phyloP scores from a whole-genome alignment of 2,329 filamentous ascomycete genomes.

The Clonostachys sp. region DNA sequence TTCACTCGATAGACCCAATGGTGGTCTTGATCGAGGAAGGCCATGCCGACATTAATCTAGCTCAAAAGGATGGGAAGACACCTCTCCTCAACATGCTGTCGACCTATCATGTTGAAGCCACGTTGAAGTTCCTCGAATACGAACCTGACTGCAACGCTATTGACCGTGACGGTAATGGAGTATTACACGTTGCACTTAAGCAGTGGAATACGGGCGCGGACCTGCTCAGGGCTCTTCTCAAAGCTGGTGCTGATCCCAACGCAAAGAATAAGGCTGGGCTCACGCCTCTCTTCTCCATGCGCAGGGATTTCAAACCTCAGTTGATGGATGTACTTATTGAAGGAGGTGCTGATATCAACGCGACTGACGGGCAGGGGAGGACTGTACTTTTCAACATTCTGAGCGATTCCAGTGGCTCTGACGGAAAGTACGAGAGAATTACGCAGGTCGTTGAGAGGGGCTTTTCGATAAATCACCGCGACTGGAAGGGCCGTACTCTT shows the following conservation, averaged over 20 bases:
- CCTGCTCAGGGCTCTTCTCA: background rate
- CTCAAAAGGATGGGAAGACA: background rate
- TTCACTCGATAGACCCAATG: background rate
- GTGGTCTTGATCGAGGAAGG: background rate
- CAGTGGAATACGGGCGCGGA: too few species aligned
- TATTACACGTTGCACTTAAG: background rate
- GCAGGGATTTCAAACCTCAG: background rate
- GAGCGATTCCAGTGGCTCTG: too few species aligned
- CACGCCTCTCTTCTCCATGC: background rate
- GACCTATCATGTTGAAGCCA: too few species aligned
- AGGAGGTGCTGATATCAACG: background rate
- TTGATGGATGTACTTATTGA: background rate
- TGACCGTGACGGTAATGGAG: background rate
- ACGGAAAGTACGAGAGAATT: background rate
- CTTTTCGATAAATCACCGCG: slow-evolving; percentile 1
- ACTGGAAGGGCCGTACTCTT: background rate
- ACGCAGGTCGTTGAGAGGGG: background rate
- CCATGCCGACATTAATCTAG: background rate
- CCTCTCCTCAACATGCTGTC: background rate
- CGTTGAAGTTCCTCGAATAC: background rate
- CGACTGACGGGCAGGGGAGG: background rate
- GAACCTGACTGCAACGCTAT: background rate
- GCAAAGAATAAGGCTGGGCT: background rate
- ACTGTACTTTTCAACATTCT: background rate
- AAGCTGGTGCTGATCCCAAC: background rate